Percentiles rank a stretch among this genome's conserved stretches.
Evolutionary conservation across 352 stramenopile species (phyloP).

Genomic region (Phytopythium litorale): DNA sequence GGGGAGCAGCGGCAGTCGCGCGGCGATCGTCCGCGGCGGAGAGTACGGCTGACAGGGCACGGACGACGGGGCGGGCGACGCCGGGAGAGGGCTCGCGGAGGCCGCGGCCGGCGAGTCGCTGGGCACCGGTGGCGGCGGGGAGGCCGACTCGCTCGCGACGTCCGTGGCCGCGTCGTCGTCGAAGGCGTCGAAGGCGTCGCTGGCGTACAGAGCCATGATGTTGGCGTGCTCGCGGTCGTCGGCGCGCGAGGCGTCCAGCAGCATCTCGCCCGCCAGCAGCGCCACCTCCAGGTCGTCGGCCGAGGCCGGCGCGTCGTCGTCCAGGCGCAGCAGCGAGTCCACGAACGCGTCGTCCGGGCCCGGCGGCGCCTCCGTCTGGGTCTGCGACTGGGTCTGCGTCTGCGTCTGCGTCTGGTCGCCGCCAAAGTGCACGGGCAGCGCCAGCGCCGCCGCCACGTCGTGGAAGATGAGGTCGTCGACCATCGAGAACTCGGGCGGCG

Average conservation of each 20-base stretch:
- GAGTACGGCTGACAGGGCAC: not conserved
- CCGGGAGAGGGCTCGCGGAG: conserved; percentile 8
- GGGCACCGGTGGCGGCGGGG: conserved; percentile 31
- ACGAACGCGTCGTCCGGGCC: conserved; percentile 19
- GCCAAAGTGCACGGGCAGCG: conserved; percentile 4
- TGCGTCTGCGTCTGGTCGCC: not conserved
- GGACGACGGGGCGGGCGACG: conserved; percentile 2
- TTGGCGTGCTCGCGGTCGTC: conserved; percentile 7
- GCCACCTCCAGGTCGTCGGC: conserved; percentile 16
- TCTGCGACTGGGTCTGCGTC: no score
- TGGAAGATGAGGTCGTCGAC: conserved; percentile 56
- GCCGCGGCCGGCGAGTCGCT: conserved; percentile 20
- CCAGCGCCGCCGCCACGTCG: conserved; percentile 24
- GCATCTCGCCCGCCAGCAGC: conserved; percentile 17
- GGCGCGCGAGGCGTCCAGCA: conserved; percentile 14
- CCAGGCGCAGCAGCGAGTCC: conserved; percentile 39
- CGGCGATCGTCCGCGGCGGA: not conserved
- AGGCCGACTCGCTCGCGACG: conserved; percentile 38
- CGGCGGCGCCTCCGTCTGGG: no score
- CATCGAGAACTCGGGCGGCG: conserved; percentile 20
- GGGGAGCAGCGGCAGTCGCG: not conserved
- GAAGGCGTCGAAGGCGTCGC: conserved; percentile 4
- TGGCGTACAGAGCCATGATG: conserved; percentile 1
- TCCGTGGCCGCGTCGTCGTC: conserved; percentile 32
- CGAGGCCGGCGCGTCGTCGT: conserved; percentile 9